Evolutionary conservation across 805 yeast genomes (phyloP), one percentile per base, ranked within the genome.

Genomic region (Danielozyma ontarioensis): DNA sequence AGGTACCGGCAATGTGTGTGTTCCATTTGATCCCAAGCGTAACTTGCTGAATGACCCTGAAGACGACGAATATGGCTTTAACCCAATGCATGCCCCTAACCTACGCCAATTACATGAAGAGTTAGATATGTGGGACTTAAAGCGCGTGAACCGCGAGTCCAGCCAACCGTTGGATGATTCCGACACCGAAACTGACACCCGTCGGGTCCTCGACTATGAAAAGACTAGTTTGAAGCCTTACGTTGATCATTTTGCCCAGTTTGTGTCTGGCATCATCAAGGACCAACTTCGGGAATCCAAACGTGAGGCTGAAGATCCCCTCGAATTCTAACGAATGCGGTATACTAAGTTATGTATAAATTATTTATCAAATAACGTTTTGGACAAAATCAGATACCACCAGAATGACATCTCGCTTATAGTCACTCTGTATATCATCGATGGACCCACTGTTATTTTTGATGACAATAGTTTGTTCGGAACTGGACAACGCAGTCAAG

Each of bases 1-100:
- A 2, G 80, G 87, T 2, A 93, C 98, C 0, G 96, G 96, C 5
- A 83, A 85, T 48, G 84, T 93, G 3, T 93, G 97, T 74, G 96
- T 93, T 5, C 96, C 97, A 0, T 82, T 76, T 42, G 78, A 76
- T 45, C 78, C 80, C 1, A 35, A 41, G 3, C 51, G 61, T 25
- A 65, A 64, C 41, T 43, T 66, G 23, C 51, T 59, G 5, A 51
- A 47, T 13, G 53, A 60, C 32, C 29, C 34, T 16, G 60, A 55
- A 2, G 68, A 65, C 39, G 71, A 63, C 36, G 56, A 39, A 1
- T 66, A 64, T 37, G 77, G 77, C 3, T 93, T 90, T 51, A 78
- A 82, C 46, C 97, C 97, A 2, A 72, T 73, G 42, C 66, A 64
- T 10, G 89, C 95, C 2, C 97, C 97, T 13, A 84, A 79, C 40